Conservation (phyloP, 2,329 filamentous ascomycete species). For the Neobulgaria alba region DNA sequence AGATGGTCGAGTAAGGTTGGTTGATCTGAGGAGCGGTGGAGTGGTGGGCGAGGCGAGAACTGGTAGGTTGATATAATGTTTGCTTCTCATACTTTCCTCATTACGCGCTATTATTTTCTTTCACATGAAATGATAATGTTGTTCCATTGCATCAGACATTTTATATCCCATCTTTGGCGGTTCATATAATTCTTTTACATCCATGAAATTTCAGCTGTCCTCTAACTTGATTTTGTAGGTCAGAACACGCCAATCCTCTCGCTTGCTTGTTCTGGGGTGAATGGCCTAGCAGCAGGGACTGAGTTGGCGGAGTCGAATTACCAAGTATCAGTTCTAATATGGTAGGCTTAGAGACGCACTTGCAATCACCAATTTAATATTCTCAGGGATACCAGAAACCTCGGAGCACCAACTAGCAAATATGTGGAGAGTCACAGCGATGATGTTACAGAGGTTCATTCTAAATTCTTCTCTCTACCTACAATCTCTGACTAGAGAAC, state of each 20-base stretch:
- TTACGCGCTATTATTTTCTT: too few species aligned
- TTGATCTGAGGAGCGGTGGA: conserved; percentile 52
- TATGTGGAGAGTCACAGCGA: conserved; percentile 61
- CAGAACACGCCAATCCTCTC: conserved; percentile 50
- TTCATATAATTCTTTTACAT: too few species aligned
- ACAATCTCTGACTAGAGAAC: conserved; percentile 14
- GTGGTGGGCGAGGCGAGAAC: conserved; percentile 33
- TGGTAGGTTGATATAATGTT: too few species aligned
- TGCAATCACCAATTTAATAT: too few species aligned
- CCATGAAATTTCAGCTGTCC: too few species aligned
- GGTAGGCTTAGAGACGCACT: conserved; percentile 35
- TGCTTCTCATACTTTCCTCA: too few species aligned
- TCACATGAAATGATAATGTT: too few species aligned
- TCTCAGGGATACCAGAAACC: conserved; percentile 48
- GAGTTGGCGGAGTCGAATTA: conserved; percentile 59
- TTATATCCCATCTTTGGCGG: too few species aligned
- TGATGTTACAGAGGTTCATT: conserved; percentile 50
- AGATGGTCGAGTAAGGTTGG: conserved; percentile 57
- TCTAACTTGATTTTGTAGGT: conserved; percentile 24
- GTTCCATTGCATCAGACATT: too few species aligned
- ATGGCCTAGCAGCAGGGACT: conserved; percentile 62
- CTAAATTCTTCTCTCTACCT: neutral
- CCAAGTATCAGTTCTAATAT: conserved; percentile 51
- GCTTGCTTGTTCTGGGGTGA: conserved; percentile 49
- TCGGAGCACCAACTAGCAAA: conserved; percentile 38